These are phyloP conservation scores for Cryptococcus floricola DNA, from an alignment of 1,284 basidiomycete genomes.

Conservation along the genomic window DNA sequence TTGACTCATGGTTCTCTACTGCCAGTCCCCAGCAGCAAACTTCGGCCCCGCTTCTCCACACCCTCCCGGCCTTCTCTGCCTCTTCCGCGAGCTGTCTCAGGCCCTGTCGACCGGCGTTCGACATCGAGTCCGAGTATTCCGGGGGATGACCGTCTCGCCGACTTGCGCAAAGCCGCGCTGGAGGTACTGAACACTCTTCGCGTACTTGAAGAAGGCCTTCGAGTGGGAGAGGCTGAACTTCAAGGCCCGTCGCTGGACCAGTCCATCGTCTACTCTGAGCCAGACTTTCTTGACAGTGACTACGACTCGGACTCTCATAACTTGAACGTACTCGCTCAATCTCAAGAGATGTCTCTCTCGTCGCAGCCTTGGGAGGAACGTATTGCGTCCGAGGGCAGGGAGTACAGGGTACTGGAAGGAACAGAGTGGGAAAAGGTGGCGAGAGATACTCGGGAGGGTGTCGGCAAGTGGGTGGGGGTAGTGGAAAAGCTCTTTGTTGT, in stretches of 20 bases:
- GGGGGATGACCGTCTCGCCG: conserved; percentile 17
- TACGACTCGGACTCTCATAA: conserved; percentile 44
- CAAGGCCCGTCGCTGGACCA: neutral
- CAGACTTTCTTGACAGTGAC: conserved; percentile 10
- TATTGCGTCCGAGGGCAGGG: conserved; percentile 30
- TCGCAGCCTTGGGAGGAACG: conserved; percentile 45
- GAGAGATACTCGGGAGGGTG: conserved; percentile 17
- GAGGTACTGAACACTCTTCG: conserved; percentile 41
- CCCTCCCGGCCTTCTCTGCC: conserved; percentile 32
- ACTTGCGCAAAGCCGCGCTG: conserved; percentile 39
- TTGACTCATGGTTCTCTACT: conserved; percentile 14
- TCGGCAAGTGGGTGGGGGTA: conserved; percentile 34
- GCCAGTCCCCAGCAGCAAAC: conserved; percentile 1
- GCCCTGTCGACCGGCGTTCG: neutral
- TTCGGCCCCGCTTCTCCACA: conserved; percentile 24
- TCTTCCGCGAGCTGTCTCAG: conserved; percentile 23
- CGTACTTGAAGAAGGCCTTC: conserved; percentile 37
- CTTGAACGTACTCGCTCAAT: conserved; percentile 33
- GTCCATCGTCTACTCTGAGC: conserved; percentile 15
- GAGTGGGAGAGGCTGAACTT: conserved; percentile 12
- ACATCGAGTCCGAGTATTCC: neutral
- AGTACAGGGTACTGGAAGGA: conserved; percentile 23
- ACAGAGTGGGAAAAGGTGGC: conserved; percentile 19
- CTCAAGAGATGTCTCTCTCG: conserved; percentile 14
- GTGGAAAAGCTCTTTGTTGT: conserved; percentile 36